Evolutionary conservation across 441 rosid genomes (phyloP).

Genomic region (Monsonia emarginata): DNA sequence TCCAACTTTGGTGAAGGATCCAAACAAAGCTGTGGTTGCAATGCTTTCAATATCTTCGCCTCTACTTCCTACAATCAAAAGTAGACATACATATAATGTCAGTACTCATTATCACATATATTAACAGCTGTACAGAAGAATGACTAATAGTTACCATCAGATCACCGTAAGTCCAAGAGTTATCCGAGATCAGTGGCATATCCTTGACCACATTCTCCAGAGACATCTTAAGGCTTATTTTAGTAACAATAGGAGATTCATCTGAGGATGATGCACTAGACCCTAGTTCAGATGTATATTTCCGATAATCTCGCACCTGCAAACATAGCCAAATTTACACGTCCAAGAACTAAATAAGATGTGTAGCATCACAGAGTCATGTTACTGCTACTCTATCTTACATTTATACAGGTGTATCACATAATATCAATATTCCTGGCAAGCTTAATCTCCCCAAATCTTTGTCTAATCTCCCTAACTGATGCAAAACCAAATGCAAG

Average conservation of each 20-base stretch:
- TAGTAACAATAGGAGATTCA: conserved; percentile 44
- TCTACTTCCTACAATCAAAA: conserved; percentile 66
- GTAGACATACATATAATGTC: neutral
- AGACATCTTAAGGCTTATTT: conserved; percentile 66
- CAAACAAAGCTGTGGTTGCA: conserved; percentile 81
- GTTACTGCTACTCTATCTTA: too few relatives aligned
- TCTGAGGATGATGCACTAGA: conserved; percentile 24
- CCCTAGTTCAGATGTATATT: conserved; percentile 42
- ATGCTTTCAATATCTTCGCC: conserved; percentile 79
- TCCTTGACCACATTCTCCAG: conserved; percentile 88
- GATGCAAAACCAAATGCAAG: neutral
- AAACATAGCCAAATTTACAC: conserved; percentile 6
- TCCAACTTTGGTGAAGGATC: conserved; percentile 90
- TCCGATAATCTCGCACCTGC: conserved; percentile 83
- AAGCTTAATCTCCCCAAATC: neutral
- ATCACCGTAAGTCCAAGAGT: conserved; percentile 91
- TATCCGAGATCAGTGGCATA: conserved; percentile 66
- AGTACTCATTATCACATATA: conserved; percentile 6
- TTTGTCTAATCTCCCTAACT: neutral
- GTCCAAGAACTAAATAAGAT: neutral
- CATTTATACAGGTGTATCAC: neutral
- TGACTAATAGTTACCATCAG: conserved; percentile 53
- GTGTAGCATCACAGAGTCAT: neutral
- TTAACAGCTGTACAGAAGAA: conserved; percentile 12
- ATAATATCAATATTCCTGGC: neutral